Evolutionary conservation across 2,329 filamentous ascomycete genomes (phyloP).

Genomic region (Pestalotiopsis sp.): DNA sequence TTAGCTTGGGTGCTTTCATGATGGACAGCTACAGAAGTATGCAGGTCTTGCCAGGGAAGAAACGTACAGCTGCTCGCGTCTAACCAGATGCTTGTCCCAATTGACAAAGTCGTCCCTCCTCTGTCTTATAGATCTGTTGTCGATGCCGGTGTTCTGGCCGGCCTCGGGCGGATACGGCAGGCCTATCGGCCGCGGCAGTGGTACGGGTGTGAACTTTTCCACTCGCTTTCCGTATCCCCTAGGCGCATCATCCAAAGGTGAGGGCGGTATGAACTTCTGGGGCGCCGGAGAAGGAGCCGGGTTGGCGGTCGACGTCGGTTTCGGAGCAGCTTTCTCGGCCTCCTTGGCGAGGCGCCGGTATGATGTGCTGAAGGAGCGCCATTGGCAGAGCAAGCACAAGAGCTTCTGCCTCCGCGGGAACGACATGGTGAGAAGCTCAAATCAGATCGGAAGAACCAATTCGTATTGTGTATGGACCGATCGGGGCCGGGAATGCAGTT

Average conservation of each 20-base stretch:
- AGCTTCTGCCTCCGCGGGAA: constrained; percentile 34
- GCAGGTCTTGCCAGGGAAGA: not conserved
- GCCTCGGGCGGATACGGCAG: constrained; percentile 70
- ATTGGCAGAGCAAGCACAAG: constrained; percentile 53
- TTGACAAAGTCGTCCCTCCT: constrained; percentile 79
- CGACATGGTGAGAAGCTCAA: constrained; percentile 16
- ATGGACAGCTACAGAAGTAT: not conserved
- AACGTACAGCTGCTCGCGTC: constrained; percentile 72
- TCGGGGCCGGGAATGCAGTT: not conserved
- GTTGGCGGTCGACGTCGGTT: constrained; percentile 4
- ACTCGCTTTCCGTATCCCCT: constrained; percentile 59
- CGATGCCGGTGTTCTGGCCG: constrained; percentile 82
- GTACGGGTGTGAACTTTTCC: constrained; percentile 58
- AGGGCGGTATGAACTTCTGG: constrained; percentile 32
- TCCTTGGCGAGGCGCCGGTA: constrained; percentile 35
- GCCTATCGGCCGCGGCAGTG: constrained; percentile 76
- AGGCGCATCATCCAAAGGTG: constrained; percentile 58
- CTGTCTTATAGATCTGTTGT: constrained; percentile 66
- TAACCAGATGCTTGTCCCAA: constrained; percentile 80
- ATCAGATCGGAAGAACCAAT: not conserved
- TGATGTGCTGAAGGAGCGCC: constrained; percentile 50
- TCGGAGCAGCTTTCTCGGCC: constrained; percentile 15
- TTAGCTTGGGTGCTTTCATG: not conserved
- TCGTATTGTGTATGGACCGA: not conserved
- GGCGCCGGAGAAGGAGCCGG: constrained; percentile 20